Evolutionary conservation across 257 asterid species (phyloP).

Genomic region (Nicotiana tabacum): DNA sequence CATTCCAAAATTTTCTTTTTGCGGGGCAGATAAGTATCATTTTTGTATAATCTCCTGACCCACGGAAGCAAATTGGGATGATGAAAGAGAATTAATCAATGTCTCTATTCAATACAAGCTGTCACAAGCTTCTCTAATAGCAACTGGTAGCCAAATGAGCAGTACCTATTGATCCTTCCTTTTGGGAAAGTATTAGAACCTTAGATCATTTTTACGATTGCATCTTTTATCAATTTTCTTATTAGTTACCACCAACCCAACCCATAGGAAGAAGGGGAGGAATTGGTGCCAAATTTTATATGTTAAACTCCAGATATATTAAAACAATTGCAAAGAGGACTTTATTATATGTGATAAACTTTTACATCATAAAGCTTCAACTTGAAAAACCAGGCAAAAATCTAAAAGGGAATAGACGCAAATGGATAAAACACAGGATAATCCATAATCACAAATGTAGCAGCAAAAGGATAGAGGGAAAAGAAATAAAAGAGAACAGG

Average conservation of each 20-base stretch:
- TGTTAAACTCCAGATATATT: not conserved
- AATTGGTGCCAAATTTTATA: not conserved
- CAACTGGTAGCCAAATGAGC: not conserved
- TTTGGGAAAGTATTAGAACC: not conserved
- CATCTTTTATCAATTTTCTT: not conserved
- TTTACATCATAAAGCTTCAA: not conserved
- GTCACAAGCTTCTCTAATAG: not conserved
- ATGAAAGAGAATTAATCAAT: not conserved
- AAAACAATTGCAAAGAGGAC: not conserved
- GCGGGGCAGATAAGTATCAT: not conserved
- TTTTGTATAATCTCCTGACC: not conserved
- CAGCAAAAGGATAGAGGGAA: not conserved
- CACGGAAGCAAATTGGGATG: not conserved
- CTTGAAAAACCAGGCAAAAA: not conserved
- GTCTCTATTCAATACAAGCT: not conserved
- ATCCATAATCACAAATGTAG: not conserved
- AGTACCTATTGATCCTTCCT: not conserved
- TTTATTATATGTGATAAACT: not conserved
- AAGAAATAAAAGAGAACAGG: not conserved
- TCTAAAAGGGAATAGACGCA: not conserved
- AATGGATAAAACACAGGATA: not conserved
- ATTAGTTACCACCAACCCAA: not conserved
- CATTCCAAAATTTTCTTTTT: not conserved
- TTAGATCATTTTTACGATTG: not conserved
- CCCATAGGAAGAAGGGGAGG: not conserved